Base-by-base conservation (phyloP, 2,329 filamentous ascomycete species). In the Colletotrichum godetiae region DNA sequence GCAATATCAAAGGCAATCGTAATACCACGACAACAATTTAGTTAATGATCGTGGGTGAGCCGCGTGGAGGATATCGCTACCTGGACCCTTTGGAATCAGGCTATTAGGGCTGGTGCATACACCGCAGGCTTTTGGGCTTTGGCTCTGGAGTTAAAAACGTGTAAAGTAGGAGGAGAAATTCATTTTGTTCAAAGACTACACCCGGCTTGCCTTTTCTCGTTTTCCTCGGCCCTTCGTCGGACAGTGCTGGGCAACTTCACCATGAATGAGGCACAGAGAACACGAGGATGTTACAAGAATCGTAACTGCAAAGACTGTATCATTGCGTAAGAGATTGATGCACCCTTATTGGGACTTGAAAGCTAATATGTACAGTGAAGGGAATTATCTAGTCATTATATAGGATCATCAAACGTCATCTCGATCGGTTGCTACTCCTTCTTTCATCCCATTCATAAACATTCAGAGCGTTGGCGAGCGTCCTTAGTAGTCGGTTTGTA, bases 111-210 rank as follows among this genome's bases (percentile, higher is more conserved):
- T 64, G 66, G 59, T 63, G 61, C 69, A 68, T 63, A 63, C 58
- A 69, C 69, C 52, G 65, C 64, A 69, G 58, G 69, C 65, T 72
- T 63, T 72, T 22, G 59, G 66, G 70, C 70, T 73, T 73, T 73
- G 70, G 66, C 70, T 64, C 70, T 60, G 70, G 70, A 69, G 70
- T 73, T 73, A 60, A 73, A 73, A 73, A 73, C 60, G 66, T 73
- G 70, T 73, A 73, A 69, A 69, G 59, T 73, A 73, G 66, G 59
- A 69, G 66, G 70, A 73, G 66, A 61, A 73, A 56, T 73, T 69
- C 33, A 69, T 72, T 73, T 69, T 73, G 66, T 72, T 72, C 63
- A 68, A 72, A 72, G 64, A 71, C 58, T 60, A 35, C 42, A n/a
- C 42, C 22, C 4, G 7, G 19, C 19, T 19, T 4, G 19, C 19